These are phyloP conservation scores for Gamsiella multidivaricata DNA, from an alignment of 192 early-diverging fungal genomes.

Conservation along the genomic window DNA sequence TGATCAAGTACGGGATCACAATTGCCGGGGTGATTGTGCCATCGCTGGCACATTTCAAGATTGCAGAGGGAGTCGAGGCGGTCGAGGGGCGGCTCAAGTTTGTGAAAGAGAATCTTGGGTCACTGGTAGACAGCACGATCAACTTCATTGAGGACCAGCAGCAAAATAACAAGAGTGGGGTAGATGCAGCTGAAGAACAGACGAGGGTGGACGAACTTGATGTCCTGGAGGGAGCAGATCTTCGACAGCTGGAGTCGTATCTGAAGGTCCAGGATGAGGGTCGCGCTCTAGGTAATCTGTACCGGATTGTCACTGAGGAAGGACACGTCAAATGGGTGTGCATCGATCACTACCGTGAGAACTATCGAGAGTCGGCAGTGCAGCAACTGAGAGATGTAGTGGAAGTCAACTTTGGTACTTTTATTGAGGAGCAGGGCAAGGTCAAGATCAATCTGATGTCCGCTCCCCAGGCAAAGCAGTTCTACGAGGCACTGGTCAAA, in stretches of 20 bases:
- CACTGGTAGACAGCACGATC: neutral
- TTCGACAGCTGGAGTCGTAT: neutral
- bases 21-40: conserved; percentile 2
- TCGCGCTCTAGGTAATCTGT: neutral
- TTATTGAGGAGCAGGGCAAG: neutral
- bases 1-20: conserved; percentile 12
- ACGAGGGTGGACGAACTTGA: neutral
- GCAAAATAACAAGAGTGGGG: neutral
- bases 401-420: neutral
- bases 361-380: neutral
- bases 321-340: conserved; percentile 14
- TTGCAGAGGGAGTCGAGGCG: neutral
- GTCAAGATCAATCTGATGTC: neutral
- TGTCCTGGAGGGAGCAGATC: neutral
- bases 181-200: neutral
- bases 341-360: conserved; percentile 15
- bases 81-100: neutral
- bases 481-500: conserved; percentile 3
- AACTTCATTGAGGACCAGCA: neutral
- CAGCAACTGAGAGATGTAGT: neutral
- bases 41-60: neutral
- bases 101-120: neutral
- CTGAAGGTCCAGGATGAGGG: conserved; percentile 7
- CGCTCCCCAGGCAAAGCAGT: neutral
- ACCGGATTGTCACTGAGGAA: neutral